phyloP scores from a whole-genome alignment of 148 eudicot species.

The Beta vulgaris region DNA sequence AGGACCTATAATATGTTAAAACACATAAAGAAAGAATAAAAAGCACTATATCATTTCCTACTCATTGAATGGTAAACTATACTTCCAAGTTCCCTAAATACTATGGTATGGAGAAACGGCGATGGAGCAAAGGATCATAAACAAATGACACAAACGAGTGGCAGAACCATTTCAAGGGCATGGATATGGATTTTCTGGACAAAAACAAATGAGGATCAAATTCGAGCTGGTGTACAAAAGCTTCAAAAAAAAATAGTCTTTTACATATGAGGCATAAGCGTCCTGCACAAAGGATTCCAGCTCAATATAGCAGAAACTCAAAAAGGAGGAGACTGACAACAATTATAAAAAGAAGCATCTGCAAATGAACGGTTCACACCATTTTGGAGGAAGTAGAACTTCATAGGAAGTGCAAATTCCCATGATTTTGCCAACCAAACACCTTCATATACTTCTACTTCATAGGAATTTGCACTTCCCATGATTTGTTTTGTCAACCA shows the following conservation, averaged over 20 bases:
- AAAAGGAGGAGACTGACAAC: background rate
- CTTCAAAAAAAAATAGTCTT: constrained; percentile 51
- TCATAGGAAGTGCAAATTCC: background rate
- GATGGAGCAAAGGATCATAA: background rate
- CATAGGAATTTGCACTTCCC: too few relatives aligned
- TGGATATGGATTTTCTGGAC: too few relatives aligned
- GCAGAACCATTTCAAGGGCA: too few relatives aligned
- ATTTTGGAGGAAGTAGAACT: background rate
- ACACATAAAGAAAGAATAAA: background rate
- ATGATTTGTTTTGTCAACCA: too few relatives aligned
- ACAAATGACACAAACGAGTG: background rate
- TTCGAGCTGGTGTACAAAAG: too few relatives aligned
- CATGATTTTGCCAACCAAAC: too few relatives aligned
- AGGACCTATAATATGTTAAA: constrained; percentile 46
- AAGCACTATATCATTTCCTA: background rate
- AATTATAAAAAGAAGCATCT: background rate
- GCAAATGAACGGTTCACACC: background rate
- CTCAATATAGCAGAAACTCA: constrained; percentile 7
- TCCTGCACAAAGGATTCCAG: constrained; percentile 43
- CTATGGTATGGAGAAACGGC: background rate
- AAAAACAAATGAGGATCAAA: too few relatives aligned
- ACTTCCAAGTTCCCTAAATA: background rate
- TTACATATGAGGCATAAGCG: constrained; percentile 83
- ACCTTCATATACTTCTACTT: too few relatives aligned
- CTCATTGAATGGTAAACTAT: background rate